These are phyloP conservation scores for Backusella psychrophila DNA, from an alignment of 192 early-diverging fungal species.

Conservation along the genomic window DNA sequence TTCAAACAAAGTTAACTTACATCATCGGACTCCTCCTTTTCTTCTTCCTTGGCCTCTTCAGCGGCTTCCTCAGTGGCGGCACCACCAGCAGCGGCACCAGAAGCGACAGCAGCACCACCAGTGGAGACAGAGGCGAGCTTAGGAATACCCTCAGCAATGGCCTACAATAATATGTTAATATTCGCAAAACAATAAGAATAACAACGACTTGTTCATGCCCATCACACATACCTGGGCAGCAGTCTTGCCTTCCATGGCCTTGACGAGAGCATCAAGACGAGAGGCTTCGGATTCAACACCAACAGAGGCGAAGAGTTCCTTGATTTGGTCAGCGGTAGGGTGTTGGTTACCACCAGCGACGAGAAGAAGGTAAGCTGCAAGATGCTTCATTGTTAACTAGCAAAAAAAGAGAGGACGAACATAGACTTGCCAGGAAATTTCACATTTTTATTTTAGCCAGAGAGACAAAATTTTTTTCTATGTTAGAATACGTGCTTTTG, in stretches of 20 bases:
- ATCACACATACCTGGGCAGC: conserved; percentile 63
- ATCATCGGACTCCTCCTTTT: conserved; percentile 66
- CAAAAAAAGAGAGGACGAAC: conserved; percentile 15
- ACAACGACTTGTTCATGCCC: not conserved
- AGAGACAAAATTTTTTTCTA: too few relatives aligned
- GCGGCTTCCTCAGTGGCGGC: conserved; percentile 72
- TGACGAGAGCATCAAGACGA: conserved; percentile 71
- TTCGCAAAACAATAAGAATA: not conserved
- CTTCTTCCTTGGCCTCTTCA: conserved; percentile 81
- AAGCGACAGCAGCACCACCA: conserved; percentile 79
- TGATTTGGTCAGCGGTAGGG: conserved; percentile 77
- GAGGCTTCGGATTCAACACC: conserved; percentile 87
- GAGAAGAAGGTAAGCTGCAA: conserved; percentile 97
- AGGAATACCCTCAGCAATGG: conserved; percentile 85
- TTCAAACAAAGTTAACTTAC: conserved; percentile 27
- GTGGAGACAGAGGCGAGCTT: conserved; percentile 94
- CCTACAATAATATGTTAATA: conserved; percentile 37
- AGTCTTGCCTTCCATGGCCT: conserved; percentile 86
- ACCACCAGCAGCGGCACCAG: conserved; percentile 63
- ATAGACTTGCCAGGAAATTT: not conserved
- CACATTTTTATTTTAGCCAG: not conserved
- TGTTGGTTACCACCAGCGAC: conserved; percentile 80
- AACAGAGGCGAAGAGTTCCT: conserved; percentile 81
- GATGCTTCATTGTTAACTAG: conserved; percentile 80
- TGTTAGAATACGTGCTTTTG: too few relatives aligned